phyloP scores from a whole-genome alignment of 768 basidiomycete species.

The Boletus fagicola region DNA sequence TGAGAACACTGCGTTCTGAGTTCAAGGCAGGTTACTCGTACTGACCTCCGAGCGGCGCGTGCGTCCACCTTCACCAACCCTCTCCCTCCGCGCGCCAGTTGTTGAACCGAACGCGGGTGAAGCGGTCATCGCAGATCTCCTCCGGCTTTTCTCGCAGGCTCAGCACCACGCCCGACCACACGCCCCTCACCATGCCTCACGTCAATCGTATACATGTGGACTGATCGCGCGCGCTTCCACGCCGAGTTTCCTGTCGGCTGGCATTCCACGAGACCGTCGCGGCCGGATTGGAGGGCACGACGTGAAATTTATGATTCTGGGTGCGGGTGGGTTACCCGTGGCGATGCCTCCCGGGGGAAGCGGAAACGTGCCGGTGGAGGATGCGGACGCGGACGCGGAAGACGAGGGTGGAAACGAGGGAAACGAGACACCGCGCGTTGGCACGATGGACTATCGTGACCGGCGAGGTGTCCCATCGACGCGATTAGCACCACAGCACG shows the following conservation, averaged over 20 bases:
- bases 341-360: conserved; percentile 9
- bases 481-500: conserved; percentile 39
- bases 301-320: conserved; percentile 29
- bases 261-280: conserved; percentile 71
- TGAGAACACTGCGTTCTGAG: conserved; percentile 2
- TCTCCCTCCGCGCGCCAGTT: conserved; percentile 50
- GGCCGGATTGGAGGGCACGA: conserved; percentile 61
- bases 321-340: conserved; percentile 25
- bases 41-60: conserved; percentile 66
- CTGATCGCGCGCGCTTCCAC: conserved; percentile 34
- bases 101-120: conserved; percentile 63
- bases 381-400: conserved; percentile 34
- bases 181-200: conserved; percentile 29
- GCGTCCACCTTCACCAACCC: conserved; percentile 54
- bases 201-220: conserved; percentile 27
- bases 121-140: conserved; percentile 63
- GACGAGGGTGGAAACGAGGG: conserved; percentile 45
- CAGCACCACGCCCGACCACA: conserved; percentile 36
- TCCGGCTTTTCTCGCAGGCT: conserved; percentile 60
- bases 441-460: conserved; percentile 41
- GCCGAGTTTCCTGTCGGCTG: conserved; percentile 71
- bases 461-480: conserved; percentile 13
- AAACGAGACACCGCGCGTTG: conserved; percentile 54
- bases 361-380: conserved; percentile 14
- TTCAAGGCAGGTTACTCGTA: conserved; percentile 59